These are phyloP conservation scores for Fusarium aywerte DNA, from an alignment of 2,329 filamentous ascomycete genomes.

Conservation along the genomic window DNA sequence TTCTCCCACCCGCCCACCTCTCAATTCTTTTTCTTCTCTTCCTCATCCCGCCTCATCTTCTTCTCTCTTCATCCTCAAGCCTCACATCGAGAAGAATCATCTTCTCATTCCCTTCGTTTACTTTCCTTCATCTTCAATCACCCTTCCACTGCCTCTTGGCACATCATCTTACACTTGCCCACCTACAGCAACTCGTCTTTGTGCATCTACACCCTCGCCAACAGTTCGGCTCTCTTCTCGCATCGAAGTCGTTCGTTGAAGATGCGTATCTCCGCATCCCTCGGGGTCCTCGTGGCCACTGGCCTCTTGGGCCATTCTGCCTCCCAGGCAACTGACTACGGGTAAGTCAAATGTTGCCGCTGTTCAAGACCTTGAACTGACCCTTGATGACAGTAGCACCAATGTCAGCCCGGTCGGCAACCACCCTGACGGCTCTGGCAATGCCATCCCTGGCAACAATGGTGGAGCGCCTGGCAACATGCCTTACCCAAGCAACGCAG, in stretches of 20 bases:
- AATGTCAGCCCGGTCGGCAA: slow-evolving; percentile 19
- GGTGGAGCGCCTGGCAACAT: slow-evolving; percentile 26
- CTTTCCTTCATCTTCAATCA: slow-evolving; percentile 27
- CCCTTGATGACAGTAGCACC: slow-evolving; percentile 18
- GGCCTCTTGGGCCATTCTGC: slow-evolving; percentile 49
- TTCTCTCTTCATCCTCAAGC: slow-evolving; percentile 32
- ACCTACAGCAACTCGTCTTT: neutral
- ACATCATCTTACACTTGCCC: slow-evolving; percentile 20
- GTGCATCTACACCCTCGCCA: neutral
- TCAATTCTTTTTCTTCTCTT: slow-evolving; percentile 21
- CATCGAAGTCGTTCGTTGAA: slow-evolving; percentile 31
- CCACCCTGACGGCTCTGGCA: slow-evolving; percentile 21
- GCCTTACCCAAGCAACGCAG: slow-evolving; percentile 23
- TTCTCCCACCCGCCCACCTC: slow-evolving; percentile 7
- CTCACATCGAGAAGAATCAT: slow-evolving; percentile 16
- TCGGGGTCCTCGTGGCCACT: slow-evolving; percentile 52
- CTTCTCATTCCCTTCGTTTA: slow-evolving; percentile 35
- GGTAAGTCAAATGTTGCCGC: slow-evolving; percentile 44
- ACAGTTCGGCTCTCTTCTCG: neutral
- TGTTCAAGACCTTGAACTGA: slow-evolving; percentile 15
- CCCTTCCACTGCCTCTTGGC: slow-evolving; percentile 10
- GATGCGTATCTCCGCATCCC: slow-evolving; percentile 54
- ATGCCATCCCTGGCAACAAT: slow-evolving; percentile 24
- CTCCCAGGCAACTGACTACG: slow-evolving; percentile 49
- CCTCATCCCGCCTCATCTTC: slow-evolving; percentile 23